A percentile compares a stretch with the other conserved stretches of the same genome.
Evolutionary conservation across 768 basidiomycete species (phyloP).

Genomic region (Mycena galopus): DNA sequence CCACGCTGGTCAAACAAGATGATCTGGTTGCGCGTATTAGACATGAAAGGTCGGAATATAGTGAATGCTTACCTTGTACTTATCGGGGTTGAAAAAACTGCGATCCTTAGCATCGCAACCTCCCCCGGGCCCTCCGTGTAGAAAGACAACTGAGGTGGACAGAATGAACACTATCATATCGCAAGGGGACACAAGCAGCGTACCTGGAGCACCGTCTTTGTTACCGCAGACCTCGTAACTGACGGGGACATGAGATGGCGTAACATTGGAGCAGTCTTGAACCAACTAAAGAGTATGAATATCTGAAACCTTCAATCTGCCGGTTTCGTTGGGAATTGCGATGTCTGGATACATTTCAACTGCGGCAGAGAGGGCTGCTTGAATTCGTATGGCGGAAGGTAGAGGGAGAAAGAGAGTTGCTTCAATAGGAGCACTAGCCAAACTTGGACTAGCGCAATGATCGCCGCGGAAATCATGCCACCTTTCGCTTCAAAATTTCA

Average conservation of each 20-base stretch:
- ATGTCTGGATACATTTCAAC: slow-evolving; percentile 76
- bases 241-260: background rate
- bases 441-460: background rate
- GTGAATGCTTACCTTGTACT: slow-evolving; percentile 74
- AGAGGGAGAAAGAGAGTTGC: background rate
- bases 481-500: slow-evolving; percentile 15
- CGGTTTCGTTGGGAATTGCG: slow-evolving; percentile 70
- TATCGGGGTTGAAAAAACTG: slow-evolving; percentile 84
- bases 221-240: slow-evolving; percentile 91
- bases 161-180: background rate
- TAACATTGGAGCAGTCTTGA: background rate
- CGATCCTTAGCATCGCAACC: slow-evolving; percentile 75
- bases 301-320: slow-evolving; percentile 77
- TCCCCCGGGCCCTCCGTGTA: slow-evolving; percentile 90
- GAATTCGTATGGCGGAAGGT: background rate
- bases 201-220: slow-evolving; percentile 80
- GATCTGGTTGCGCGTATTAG: slow-evolving; percentile 61
- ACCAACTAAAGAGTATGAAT: slow-evolving; percentile 81
- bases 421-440: background rate
- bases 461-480: slow-evolving; percentile 1
- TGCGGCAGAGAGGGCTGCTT: background rate
- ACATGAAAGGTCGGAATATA: background rate
- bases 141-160: slow-evolving; percentile 72
- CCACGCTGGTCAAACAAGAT: slow-evolving; percentile 93
- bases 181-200: slow-evolving; percentile 18